phyloP scores from a whole-genome alignment of 345 rosid species.

The Hibiscus syriacus region DNA sequence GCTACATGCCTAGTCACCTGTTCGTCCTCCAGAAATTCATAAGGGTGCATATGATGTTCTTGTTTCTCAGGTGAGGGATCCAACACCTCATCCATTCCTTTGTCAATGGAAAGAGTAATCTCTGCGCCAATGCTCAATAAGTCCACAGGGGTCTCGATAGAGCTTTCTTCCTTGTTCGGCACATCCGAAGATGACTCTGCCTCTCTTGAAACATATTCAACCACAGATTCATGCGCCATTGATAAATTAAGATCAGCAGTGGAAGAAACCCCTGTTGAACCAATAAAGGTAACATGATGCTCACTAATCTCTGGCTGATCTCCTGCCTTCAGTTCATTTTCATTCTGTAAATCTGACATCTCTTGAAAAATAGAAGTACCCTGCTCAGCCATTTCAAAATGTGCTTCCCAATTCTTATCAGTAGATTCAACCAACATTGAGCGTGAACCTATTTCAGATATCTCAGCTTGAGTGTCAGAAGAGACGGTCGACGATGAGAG shows the following conservation, averaged over 20 bases:
- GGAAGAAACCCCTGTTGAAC: constrained; percentile 16
- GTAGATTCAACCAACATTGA: constrained; percentile 12
- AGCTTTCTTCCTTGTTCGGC: constrained; percentile 16
- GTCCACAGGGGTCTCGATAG: constrained; percentile 15
- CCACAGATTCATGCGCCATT: constrained; percentile 17
- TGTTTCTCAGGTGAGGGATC: constrained; percentile 28
- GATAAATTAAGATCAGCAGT: constrained; percentile 25
- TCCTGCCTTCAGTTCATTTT: constrained; percentile 24
- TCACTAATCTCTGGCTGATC: constrained; percentile 29
- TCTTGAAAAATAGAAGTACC: constrained; percentile 24
- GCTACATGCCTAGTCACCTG: constrained; percentile 11
- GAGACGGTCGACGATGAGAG: constrained; percentile 57
- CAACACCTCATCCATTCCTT: constrained; percentile 22
- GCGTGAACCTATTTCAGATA: constrained; percentile 28
- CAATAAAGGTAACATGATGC: constrained; percentile 16
- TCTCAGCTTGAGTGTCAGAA: constrained; percentile 39
- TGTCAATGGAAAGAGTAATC: constrained; percentile 15
- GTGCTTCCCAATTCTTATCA: constrained; percentile 29
- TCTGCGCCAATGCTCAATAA: constrained; percentile 28
- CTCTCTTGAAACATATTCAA: constrained; percentile 28
- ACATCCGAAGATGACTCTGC: constrained; percentile 18
- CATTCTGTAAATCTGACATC: constrained; percentile 18
- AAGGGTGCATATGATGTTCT: constrained; percentile 16
- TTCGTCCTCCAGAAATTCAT: constrained; percentile 11
- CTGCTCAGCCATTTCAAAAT: constrained; percentile 18